These are phyloP conservation scores for Pseudonectria buxi DNA, from an alignment of 2,329 filamentous ascomycete genomes.

Conservation along the genomic window DNA sequence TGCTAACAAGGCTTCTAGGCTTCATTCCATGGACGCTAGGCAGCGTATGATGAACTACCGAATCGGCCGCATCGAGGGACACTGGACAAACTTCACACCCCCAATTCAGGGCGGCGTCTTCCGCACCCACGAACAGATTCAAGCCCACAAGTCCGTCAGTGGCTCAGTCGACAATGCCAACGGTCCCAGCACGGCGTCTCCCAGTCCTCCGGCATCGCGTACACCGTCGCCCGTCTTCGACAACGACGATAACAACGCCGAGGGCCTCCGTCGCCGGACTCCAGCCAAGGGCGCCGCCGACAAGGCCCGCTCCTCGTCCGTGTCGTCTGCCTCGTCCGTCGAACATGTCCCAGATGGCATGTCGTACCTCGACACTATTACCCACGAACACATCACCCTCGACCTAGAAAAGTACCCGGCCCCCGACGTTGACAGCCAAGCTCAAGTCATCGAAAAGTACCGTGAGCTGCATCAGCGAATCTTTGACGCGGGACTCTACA, in stretches of 20 bases:
- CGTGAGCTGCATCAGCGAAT: constrained; percentile 68
- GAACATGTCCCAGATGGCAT: constrained; percentile 45
- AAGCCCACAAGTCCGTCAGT: constrained; percentile 24
- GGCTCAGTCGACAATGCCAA: constrained; percentile 3
- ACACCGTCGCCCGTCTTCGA: constrained; percentile 47
- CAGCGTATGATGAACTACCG: constrained; percentile 73
- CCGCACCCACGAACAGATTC: constrained; percentile 37
- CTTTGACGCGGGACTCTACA: constrained; percentile 66
- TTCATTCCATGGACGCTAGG: constrained; percentile 75
- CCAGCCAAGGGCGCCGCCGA: constrained; percentile 7
- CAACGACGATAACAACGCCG: constrained; percentile 13
- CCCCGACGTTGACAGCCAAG: constrained; percentile 66
- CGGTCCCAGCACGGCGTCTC: constrained; percentile 14
- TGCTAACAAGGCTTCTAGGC: constrained; percentile 37
- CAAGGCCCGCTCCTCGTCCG: constrained; percentile 38
- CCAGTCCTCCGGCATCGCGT: constrained; percentile 48
- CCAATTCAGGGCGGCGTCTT: constrained; percentile 88
- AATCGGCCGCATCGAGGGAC: constrained; percentile 73
- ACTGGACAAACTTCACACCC: constrained; percentile 82
- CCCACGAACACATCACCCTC: constrained; percentile 65
- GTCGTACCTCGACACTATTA: constrained; percentile 65
- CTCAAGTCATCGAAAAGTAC: constrained; percentile 72
- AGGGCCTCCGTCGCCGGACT: constrained; percentile 25
- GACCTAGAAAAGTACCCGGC: constrained; percentile 77
- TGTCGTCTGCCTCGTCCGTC: constrained; percentile 53